Evolutionary conservation across 768 basidiomycete species (phyloP).

Genomic region (Naematelia aurantialba): DNA sequence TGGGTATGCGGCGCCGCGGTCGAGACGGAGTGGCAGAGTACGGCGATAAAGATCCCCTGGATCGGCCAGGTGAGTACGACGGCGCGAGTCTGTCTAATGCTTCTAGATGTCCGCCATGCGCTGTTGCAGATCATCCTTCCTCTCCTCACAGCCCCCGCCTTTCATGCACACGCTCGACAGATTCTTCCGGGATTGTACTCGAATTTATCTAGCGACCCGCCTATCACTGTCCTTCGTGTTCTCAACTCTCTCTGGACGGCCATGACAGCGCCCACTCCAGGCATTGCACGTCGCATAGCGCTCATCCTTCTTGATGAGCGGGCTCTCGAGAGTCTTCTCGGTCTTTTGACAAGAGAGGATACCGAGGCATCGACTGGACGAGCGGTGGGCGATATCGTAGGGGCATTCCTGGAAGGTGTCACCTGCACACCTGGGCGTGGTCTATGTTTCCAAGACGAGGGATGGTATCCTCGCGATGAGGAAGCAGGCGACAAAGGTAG

Average conservation of each 20-base stretch:
- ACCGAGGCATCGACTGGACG: conserved; percentile 60
- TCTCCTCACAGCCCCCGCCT: conserved; percentile 33
- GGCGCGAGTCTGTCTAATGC: not conserved
- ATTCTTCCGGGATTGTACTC: conserved; percentile 40
- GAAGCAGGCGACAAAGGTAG: conserved; percentile 45
- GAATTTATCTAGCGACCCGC: conserved; percentile 40
- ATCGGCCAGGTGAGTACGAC: conserved; percentile 41
- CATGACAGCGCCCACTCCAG: conserved; percentile 29
- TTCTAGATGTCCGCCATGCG: conserved; percentile 45
- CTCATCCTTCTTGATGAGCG: conserved; percentile 41
- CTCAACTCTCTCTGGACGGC: conserved; percentile 40
- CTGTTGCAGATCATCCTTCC: conserved; percentile 38
- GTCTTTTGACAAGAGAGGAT: conserved; percentile 65
- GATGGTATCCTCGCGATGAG: conserved; percentile 73
- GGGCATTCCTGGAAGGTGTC: conserved; percentile 81
- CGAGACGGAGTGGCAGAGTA: conserved; percentile 39
- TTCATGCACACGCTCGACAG: conserved; percentile 38
- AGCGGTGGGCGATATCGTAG: conserved; percentile 59
- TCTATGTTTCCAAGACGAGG: conserved; percentile 79
- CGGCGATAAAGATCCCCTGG: conserved; percentile 42
- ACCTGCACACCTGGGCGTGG: conserved; percentile 77
- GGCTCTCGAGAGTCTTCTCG: conserved; percentile 57
- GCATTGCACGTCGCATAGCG: conserved; percentile 28
- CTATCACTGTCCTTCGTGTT: conserved; percentile 40
- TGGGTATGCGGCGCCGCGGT: conserved; percentile 42